Conservation (phyloP, 2,329 filamentous ascomycete species). For the Trichoderma sp. region DNA sequence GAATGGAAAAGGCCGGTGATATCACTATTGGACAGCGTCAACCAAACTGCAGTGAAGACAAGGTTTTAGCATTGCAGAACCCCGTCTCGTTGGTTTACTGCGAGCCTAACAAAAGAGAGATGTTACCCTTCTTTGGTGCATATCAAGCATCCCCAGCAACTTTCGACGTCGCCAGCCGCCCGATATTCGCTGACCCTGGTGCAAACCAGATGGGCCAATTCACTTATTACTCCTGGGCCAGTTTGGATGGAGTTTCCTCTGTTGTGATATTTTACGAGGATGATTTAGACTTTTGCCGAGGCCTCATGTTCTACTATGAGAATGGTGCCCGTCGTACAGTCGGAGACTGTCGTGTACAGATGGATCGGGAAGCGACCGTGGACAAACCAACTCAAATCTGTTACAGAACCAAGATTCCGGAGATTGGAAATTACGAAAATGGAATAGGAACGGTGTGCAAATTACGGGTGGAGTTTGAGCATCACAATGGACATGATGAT, state of each 20-base stretch:
- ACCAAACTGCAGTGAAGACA: background rate
- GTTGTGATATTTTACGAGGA: background rate
- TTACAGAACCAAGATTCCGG: background rate
- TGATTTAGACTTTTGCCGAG: background rate
- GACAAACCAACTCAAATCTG: background rate
- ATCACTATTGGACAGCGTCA: background rate
- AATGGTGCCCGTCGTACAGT: background rate
- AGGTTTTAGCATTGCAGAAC: background rate
- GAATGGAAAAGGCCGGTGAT: background rate
- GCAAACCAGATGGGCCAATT: background rate
- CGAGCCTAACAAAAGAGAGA: background rate
- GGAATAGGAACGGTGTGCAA: background rate
- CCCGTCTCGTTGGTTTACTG: background rate
- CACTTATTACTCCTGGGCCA: background rate
- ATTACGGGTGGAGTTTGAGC: background rate
- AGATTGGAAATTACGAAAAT: background rate
- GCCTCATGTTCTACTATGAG: background rate
- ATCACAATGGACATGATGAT: background rate
- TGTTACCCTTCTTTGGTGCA: background rate
- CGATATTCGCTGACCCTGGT: background rate
- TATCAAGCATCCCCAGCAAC: background rate
- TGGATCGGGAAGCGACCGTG: background rate
- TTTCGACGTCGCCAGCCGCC: background rate
- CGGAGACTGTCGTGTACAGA: background rate
- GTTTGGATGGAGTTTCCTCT: background rate